Base-by-base conservation (phyloP, 768 basidiomycete genomes). In the Zangia roseola region DNA sequence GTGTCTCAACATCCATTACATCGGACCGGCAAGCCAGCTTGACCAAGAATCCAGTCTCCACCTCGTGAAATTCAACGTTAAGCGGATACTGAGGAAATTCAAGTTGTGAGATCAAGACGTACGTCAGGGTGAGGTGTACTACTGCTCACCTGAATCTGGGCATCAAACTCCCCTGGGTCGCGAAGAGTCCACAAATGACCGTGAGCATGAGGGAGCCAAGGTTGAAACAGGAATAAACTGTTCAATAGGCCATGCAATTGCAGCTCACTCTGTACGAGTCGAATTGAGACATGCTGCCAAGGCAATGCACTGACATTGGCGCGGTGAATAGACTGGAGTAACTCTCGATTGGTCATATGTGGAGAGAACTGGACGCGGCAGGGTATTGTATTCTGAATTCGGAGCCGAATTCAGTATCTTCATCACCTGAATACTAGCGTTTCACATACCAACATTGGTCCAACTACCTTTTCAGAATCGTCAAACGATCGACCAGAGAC, bases 251-350 rank as follows among this genome's bases (percentile, higher is more conserved):
- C 54, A 21, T 61, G 52, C 2, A 69, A 36, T 8, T 57, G 57
- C 28, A 75, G 41, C 20, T 55, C 55, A 24, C 57, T 67, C 34
- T 77, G 76, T 34, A 78, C 66, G 4, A 60, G 60, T 38, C 77
- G 69, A 45, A 75, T 63, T n/a, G 76, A 76, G 10, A 69, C 65
- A 38, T 78, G 77, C 45, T 78, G 76, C 69, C 74, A 75, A 1
- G 67, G 56, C 47, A 75, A 56, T 14, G 70, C 70, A 3, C 69
- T 62, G 24, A 75, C 54, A 44, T 77, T 76, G 16, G 50, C 47
- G 25, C 58, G 49, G 39, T 78, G 77, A 23, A 78, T 63, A 9
- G 54, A 54, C 36, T 56, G 62, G 23, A 78, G 60, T 5, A 77
- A 40, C 7, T 69, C 69, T 28, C 60, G 61, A 47, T 72, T 75